Evolutionary conservation across 73 alveolate species (phyloP), one percentile per base, ranked within the genome.

Genomic region (Halteria grandinella): DNA sequence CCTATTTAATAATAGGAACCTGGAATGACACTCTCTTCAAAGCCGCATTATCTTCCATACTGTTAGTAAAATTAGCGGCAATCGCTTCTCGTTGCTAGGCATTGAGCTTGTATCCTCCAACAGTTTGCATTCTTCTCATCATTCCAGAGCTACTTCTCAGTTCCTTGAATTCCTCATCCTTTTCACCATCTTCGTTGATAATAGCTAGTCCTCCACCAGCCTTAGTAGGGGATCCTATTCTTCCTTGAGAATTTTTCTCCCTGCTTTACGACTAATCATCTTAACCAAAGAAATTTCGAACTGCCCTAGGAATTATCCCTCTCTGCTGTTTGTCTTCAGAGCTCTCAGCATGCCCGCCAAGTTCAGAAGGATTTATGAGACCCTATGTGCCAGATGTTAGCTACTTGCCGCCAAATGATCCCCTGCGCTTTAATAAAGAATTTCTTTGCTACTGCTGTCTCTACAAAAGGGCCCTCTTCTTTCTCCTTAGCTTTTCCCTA

Each of bases 391-490:
- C 47, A 7, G 5, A 11, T 36, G 5, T 11, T 36, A 7, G n/a
- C 11, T 11, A 7, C 11, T 36, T 11, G 5, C 47, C n/a, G 11
- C 11, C 47, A 5, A 11, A 7, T 36, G 5, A 5, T 7, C n/a
- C 47, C 11, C 47, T 36, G 5, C 47, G 47, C 47, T 11, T 11
- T 36, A 11, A 11, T 36, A 5, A 11, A 7, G 47, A 5, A 7
- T 36, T 11, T 36, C 47, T 36, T 36, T 36, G 47, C n/a, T 11
- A 7, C 47, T 11, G 47, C 47, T 36, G 47, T 36, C 47, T 11
- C 47, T 36, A 7, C n/a, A 36, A 36, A 36, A 36, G n/a, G n/a
- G 47, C 47, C 47, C 70, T 59, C 43, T 27, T 44, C 45, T 32
- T 23, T 36, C 78, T 17, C 47, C 20, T 41, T 62, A 17, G 3